These are phyloP conservation scores for Wallacemonas collosoma DNA, from an alignment of 208 protist genomes.

Conservation along the genomic window DNA sequence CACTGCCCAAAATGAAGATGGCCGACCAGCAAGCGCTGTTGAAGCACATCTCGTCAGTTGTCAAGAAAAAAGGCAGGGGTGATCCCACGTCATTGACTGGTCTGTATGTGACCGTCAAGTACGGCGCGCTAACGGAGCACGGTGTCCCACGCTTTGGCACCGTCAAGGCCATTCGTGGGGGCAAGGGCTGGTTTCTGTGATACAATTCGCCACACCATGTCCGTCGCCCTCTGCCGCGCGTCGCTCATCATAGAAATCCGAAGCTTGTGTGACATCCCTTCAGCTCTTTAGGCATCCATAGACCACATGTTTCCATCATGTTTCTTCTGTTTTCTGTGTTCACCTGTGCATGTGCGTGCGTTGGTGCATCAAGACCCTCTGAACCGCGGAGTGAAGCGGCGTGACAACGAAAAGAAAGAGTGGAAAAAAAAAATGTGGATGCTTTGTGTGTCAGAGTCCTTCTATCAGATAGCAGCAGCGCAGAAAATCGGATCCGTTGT, in stretches of 20 bases:
- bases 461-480: too few relatives aligned
- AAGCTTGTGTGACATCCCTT: neutral
- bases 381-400: too few relatives aligned
- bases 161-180: conserved; percentile 86
- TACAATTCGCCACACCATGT: too few relatives aligned
- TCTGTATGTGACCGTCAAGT: conserved; percentile 87
- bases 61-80: conserved; percentile 18
- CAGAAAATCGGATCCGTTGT: too few relatives aligned
- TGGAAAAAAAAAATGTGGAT: too few relatives aligned
- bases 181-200: conserved; percentile 88
- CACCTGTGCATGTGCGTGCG: too few relatives aligned
- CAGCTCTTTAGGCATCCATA: neutral
- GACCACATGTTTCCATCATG: neutral
- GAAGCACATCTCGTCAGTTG: conserved; percentile 56
- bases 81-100: conserved; percentile 58
- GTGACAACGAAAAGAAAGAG: too few relatives aligned
- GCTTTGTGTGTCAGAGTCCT: too few relatives aligned
- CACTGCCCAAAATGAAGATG: conserved; percentile 65
- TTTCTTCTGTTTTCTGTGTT: neutral
- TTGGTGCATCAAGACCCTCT: too few relatives aligned
- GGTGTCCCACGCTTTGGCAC: conserved; percentile 84
- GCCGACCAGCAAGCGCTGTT: conserved; percentile 63
- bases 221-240: too few relatives aligned
- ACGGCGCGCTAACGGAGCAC: conserved; percentile 74
- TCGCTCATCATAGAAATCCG: neutral